phyloP scores from a whole-genome alignment of 768 basidiomycete genomes.

The Boletus subcaerulescens region DNA sequence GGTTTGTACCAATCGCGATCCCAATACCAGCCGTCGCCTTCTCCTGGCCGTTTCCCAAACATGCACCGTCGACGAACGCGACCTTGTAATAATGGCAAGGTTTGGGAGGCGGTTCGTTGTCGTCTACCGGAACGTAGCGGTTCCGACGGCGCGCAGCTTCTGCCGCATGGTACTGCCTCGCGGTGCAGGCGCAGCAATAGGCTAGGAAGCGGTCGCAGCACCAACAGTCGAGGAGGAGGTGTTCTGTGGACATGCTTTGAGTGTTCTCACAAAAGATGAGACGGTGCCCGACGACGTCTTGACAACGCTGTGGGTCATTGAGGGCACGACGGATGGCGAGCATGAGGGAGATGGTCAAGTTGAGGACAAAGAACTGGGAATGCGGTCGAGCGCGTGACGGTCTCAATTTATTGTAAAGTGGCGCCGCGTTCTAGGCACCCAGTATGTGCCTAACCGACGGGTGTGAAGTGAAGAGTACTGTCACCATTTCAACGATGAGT shows the following conservation, averaged over 20 bases:
- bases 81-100: slow-evolving; percentile 28
- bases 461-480: not conserved
- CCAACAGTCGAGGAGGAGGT: slow-evolving; percentile 9
- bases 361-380: not conserved
- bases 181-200: slow-evolving; percentile 12
- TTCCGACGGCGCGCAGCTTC: not conserved
- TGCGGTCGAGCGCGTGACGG: not conserved
- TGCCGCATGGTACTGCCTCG: not conserved
- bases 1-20: slow-evolving; percentile 20
- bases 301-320: not conserved
- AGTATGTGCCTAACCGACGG: not conserved
- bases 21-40: slow-evolving; percentile 32
- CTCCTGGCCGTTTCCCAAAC: slow-evolving; percentile 26
- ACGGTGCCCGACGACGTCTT: slow-evolving; percentile 14
- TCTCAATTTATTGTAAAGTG: not conserved
- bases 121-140: not conserved
- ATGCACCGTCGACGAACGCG: slow-evolving; percentile 37
- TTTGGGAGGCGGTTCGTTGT: not conserved
- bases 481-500: not conserved
- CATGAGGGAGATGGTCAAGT: slow-evolving; percentile 6
- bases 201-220: slow-evolving; percentile 14
- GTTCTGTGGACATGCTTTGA: not conserved
- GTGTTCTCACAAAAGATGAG: slow-evolving; percentile 13
- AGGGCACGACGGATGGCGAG: slow-evolving; percentile 8
- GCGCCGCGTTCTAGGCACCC: not conserved